Conservation (phyloP, 805 yeast species). For the Saccharomycopsis fodiens region DNA sequence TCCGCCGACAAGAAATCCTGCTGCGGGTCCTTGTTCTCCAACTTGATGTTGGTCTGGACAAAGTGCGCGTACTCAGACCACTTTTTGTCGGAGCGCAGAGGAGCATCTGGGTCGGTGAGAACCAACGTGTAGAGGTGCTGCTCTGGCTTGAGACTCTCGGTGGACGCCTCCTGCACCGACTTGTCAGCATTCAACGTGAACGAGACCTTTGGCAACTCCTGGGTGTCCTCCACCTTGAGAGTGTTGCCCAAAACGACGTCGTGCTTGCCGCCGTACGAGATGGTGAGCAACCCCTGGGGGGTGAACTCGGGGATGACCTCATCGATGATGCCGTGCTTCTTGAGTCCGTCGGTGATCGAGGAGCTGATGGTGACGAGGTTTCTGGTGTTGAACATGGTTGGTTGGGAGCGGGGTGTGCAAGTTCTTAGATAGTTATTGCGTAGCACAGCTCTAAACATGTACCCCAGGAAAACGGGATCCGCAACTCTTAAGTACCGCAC, state of each 20-base stretch:
- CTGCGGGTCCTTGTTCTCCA: conserved; percentile 26
- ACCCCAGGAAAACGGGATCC: no score
- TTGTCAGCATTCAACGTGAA: conserved; percentile 47
- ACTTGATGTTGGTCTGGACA: conserved; percentile 47
- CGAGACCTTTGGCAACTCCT: conserved; percentile 55
- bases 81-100: conserved; percentile 69
- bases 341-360: conserved; percentile 31
- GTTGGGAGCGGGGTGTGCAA: no score
- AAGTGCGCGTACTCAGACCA: conserved; percentile 88
- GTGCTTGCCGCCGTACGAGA: conserved; percentile 47
- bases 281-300: conserved; percentile 41
- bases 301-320: conserved; percentile 31
- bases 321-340: conserved; percentile 36
- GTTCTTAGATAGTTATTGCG: no score
- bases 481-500: no score
- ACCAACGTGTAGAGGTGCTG: conserved; percentile 61
- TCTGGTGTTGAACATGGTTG: conserved; percentile 16
- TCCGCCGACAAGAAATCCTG: conserved; percentile 29
- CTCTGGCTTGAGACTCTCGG: conserved; percentile 14
- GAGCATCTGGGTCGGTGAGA: conserved; percentile 93
- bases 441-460: no score
- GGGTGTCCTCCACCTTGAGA: conserved; percentile 57
- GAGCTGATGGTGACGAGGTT: conserved; percentile 24
- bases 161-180: conserved; percentile 3
- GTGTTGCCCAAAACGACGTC: conserved; percentile 79